Evolutionary conservation across 495 filamentous ascomycete genomes (phyloP), one percentile per base, ranked within the genome.

Genomic region (Neurospora hispaniola): DNA sequence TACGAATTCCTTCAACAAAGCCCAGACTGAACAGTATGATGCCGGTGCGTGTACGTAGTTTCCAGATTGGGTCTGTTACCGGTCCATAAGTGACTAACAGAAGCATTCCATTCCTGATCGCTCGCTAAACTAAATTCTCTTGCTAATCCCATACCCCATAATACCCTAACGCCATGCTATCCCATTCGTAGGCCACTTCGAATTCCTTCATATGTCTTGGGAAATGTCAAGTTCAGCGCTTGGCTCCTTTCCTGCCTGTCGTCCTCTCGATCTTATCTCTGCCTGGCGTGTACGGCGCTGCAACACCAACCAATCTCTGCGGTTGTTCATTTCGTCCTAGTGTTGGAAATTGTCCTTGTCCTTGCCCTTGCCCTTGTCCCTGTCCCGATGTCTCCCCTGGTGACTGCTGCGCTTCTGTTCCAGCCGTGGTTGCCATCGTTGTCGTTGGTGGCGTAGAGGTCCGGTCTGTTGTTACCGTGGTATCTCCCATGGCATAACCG

Each of bases 271-370:
- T 74, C 73, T 85, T 88, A 78, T 94, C 93, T 69, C 84, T 85
- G 54, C 89, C 85, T 4, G 92, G 93, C 44, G 86, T 84, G 81
- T 94, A 97, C 35, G 93, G 91, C 43, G 91, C 90, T 0, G 91
- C 92, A 41, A 96, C 73, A 72, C 91, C 89, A 0, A 80, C 74
- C 68, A 82, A 75, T 69, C 76, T 72, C 73, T 77, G 75, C 72
- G 77, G 73, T 48, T 73, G 71, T 39, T 75, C 48, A 9, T 71
- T n/a, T 66, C 27, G 54, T 9, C 12, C 6, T 16, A 35, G 8
- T 46, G 43, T 44, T 44, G 43, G 43, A 3, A 44, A 18, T 44
- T 16, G 12, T 6, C 42, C 42, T 42, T 11, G 6, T 31, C n/a
- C 39, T 46, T 9, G 20, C 6, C 48, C 48, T 27, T 14, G 20